Evolutionary conservation across 2,329 filamentous ascomycete genomes (phyloP), one percentile per base, ranked within the genome.

Genomic region (Huntiella abstrusa): DNA sequence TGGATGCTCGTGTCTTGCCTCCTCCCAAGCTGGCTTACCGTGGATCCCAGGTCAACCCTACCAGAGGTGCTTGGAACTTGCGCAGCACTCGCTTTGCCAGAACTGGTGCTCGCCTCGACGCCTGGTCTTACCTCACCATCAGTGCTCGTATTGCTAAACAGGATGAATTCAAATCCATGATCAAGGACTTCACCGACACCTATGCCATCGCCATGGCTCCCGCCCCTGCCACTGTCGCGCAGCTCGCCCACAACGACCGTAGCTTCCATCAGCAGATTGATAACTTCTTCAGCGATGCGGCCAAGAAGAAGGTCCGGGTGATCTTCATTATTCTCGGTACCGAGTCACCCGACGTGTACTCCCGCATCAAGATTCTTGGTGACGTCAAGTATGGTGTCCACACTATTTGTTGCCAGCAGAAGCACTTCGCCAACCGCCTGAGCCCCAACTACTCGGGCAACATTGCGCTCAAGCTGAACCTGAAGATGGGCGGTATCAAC

Each of bases 381-480:
- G 83, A 92, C 55, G 64, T 76, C n/a, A 59, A 66, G 1, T 66
- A 66, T 37, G 84, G 83, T 4, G 67, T 86, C 10, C 74, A 75
- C 49, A 83, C 80, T 1, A 71, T 83, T 49, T 83, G 79, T 52
- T 67, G 81, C 4, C 65, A 68, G 2, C 50, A 54, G 34, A 44
- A 52, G 3, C 66, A 62, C 45, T 50, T 67, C 4, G 51, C 19
- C 51, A 68, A 67, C 43, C 52, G 71, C 12, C 52, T 40, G 32
- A 57, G 57, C 10, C 53, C 51, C 1, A 57, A 55, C 43, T 50
- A 53, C 2, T 62, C 74, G 43, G 77, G 75, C 45, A 86, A 86
- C 48, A 68, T 84, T 2, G 75, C 68, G 0, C 63, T 94, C 47
- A 94, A 85, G 61, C 70, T 88, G 60, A 94, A 94, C 55, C 64